Evolutionary conservation across 1,284 basidiomycete genomes (phyloP).

Genomic region (Cryptococcus wingfieldii): DNA sequence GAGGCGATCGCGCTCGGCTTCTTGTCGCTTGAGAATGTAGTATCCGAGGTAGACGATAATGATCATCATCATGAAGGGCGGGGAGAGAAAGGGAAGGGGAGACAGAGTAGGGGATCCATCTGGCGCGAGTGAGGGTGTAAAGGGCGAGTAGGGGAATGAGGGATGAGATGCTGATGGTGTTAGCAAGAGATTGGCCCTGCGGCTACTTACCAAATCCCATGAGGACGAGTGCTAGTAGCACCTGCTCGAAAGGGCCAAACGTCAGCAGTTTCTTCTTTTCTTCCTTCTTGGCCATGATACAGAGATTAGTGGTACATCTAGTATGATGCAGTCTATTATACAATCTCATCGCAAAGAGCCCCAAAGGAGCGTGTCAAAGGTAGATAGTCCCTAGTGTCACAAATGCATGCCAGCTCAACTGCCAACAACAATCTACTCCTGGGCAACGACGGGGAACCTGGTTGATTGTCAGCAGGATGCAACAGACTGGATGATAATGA

Average conservation of each 20-base stretch:
- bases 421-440: constrained; percentile 37
- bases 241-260: constrained; percentile 37
- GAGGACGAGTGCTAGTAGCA: constrained; percentile 24
- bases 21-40: constrained; percentile 30
- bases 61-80: constrained; percentile 32
- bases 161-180: constrained; percentile 20
- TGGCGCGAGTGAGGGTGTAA: constrained; percentile 2
- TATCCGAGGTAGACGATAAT: constrained; percentile 35
- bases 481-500: not conserved
- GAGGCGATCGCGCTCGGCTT: constrained; percentile 21
- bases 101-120: constrained; percentile 11
- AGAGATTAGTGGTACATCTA: not conserved
- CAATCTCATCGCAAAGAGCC: not conserved
- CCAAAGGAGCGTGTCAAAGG: constrained; percentile 8
- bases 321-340: no score
- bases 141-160: constrained; percentile 25
- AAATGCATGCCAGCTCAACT: constrained; percentile 38
- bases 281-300: constrained; percentile 9
- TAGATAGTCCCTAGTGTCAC: constrained; percentile 11
- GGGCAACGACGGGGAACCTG: constrained; percentile 43
- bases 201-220: constrained; percentile 31
- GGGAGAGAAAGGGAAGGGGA: constrained; percentile 26
- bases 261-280: constrained; percentile 22
- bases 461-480: not conserved
- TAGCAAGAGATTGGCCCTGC: not conserved